Evolutionary conservation across 225 moss, liverwort and hornwort species (phyloP).

Genomic region (Straminergon stramineum): DNA sequence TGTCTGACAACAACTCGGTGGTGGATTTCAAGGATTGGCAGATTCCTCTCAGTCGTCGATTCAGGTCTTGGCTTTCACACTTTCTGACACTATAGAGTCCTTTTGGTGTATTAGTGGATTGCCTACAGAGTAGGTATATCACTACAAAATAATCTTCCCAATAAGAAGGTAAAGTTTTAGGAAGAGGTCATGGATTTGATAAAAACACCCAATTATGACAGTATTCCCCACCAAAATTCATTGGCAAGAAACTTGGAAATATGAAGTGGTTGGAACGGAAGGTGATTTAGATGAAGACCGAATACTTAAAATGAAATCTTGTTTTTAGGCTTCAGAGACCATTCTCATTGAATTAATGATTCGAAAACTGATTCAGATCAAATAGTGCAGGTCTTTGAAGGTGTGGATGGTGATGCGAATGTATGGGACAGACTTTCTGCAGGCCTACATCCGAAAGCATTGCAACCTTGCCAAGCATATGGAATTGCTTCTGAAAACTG

Average conservation of each 20-base stretch:
- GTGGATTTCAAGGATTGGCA: conserved; percentile 80
- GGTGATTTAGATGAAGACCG: not conserved
- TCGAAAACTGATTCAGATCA: not conserved
- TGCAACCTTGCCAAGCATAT: conserved; percentile 40
- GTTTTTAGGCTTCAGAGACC: not conserved
- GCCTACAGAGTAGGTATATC: not conserved
- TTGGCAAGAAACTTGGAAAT: not conserved
- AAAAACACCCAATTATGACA: accelerated
- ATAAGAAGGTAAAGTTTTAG: not conserved
- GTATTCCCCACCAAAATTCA: not conserved
- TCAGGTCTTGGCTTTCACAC: conserved; percentile 17
- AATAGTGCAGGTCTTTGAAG: conserved; percentile 34
- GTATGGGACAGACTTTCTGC: conserved; percentile 42
- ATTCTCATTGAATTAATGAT: not conserved
- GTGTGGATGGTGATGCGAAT: conserved; percentile 69
- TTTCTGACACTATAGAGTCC: not conserved
- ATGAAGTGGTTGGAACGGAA: not conserved
- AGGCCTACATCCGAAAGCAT: conserved; percentile 41
- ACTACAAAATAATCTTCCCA: not conserved
- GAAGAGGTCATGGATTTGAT: not conserved
- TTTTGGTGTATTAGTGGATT: not conserved
- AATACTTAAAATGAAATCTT: too few relatives aligned
- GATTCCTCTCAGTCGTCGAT: conserved; percentile 60
- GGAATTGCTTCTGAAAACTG: conserved; percentile 24
- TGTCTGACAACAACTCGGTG: conserved; percentile 48